Conservation (phyloP, 1,284 basidiomycete species). For the Heterobasidion irregulare region DNA sequence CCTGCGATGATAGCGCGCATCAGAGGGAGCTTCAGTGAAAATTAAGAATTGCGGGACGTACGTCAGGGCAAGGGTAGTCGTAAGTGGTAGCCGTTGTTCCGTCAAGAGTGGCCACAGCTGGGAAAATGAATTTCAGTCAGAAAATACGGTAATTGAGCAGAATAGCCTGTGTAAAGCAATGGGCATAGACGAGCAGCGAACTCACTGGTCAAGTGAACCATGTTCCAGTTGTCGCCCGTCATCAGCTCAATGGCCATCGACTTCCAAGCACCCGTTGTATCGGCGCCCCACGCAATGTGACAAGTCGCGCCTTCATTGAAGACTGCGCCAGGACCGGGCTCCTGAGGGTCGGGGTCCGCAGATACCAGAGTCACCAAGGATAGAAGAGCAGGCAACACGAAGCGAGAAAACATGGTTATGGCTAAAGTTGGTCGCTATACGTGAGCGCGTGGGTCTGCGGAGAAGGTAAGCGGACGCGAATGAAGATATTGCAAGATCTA, state of each 20-base stretch:
- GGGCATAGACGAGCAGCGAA: slow-evolving; percentile 8
- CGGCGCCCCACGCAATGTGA: slow-evolving; percentile 44
- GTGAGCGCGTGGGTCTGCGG: neutral
- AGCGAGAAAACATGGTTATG: neutral
- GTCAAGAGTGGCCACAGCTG: slow-evolving; percentile 55
- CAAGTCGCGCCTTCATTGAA: slow-evolving; percentile 51
- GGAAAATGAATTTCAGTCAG: neutral
- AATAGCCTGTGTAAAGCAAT: neutral
- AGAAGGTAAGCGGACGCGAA: neutral
- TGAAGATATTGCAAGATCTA: neutral
- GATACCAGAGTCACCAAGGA: neutral
- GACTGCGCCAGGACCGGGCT: slow-evolving; percentile 45
- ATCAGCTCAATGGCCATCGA: slow-evolving; percentile 68
- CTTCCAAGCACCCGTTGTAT: slow-evolving; percentile 52
- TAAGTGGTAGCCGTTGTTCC: slow-evolving; percentile 44
- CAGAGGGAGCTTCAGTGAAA: neutral
- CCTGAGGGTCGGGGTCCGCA: slow-evolving; percentile 13
- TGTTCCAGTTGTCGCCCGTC: slow-evolving; percentile 67
- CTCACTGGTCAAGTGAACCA: slow-evolving; percentile 64
- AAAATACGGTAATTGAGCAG: neutral
- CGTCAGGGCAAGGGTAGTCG: slow-evolving; percentile 61
- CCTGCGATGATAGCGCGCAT: slow-evolving; percentile 25
- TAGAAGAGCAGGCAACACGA: slow-evolving; percentile 5
- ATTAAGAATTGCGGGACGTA: no score
- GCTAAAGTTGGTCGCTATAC: neutral